Evolutionary conservation across 768 basidiomycete species (phyloP), one percentile per base, ranked within the genome.

Genomic region (Porpolomopsis calyptriformis): DNA sequence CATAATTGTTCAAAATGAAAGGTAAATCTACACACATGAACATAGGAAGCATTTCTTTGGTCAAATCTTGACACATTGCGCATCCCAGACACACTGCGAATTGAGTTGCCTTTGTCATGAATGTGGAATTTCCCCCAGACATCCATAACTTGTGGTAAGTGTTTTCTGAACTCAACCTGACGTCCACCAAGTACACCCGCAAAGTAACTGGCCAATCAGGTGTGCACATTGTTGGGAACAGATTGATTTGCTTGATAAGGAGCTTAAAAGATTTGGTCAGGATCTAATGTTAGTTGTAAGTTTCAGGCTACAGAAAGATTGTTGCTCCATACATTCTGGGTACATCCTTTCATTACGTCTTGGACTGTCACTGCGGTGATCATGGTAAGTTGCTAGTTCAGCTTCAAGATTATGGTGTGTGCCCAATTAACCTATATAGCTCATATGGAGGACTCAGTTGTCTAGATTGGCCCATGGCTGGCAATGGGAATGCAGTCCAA

Each of bases 61-160:
- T 11, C 14, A 8, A 6, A 3, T 9, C 4, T 4, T n/a, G 9
- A n/a, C 9, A 14, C 41, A n/a, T 43, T 29, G 10, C 45, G 11
- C 8, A 10, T 4, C 36, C 16, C 45, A 39, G 20, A 37, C 9
- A 19, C 8, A 16, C 35, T 46, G 11, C 53, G 34, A 25, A 64
- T 60, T 2, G 39, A 26, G 35, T 63, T 62, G 2, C 63, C 57
- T 2, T 57, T 53, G 18, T 50, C 49, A 8, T 44, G 18, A 19
- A 64, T 57, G 5, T 52, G 39, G 0, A 65, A 44, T 34, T 60
- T 61, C 4, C 58, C 61, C 53, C 56, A 60, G 2, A 45, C 42
- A 33, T 49, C 43, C 48, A 59, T 57, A 14, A 46, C n/a, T 6
- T 27, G 14, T 1, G 55, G 56, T 2, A 58, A 49, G 2, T 36